Evolutionary conservation across 768 basidiomycete species (phyloP).

Genomic region (Gymnopilus junonius): DNA sequence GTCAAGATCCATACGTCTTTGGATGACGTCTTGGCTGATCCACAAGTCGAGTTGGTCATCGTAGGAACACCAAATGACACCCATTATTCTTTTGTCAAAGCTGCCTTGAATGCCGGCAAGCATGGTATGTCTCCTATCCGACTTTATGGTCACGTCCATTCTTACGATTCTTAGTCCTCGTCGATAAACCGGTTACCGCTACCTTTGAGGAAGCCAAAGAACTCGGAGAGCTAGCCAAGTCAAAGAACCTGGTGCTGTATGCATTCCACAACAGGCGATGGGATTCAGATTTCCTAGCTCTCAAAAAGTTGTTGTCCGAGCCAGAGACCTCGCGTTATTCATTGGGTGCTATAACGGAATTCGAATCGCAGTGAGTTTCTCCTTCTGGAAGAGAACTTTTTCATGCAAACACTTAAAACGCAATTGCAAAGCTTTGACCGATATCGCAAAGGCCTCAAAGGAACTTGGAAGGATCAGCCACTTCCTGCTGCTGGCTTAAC

Average conservation of each 20-base stretch:
- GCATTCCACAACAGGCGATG: constrained; percentile 78
- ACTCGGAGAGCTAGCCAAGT: constrained; percentile 60
- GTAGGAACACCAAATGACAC: constrained; percentile 77
- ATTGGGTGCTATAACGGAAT: constrained; percentile 67
- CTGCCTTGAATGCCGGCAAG: constrained; percentile 68
- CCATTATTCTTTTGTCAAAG: constrained; percentile 71
- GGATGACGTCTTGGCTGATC: constrained; percentile 63
- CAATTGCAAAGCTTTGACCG: constrained; percentile 65
- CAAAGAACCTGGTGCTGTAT: constrained; percentile 67
- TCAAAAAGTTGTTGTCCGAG: constrained; percentile 60
- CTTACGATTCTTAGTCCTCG: constrained; percentile 53
- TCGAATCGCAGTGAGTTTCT: constrained; percentile 70
- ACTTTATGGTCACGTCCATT: background rate
- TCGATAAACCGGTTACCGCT: constrained; percentile 80
- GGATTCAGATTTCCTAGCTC: constrained; percentile 78
- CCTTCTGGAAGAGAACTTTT: background rate
- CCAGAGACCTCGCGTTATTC: constrained; percentile 54
- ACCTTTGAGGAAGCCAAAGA: constrained; percentile 61
- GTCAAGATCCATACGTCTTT: constrained; percentile 62
- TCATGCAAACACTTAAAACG: background rate
- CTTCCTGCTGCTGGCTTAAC: constrained; percentile 65
- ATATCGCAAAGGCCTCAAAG: constrained; percentile 65
- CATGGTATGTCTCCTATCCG: constrained; percentile 52
- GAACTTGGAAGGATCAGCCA: constrained; percentile 80
- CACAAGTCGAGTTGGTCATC: constrained; percentile 69